These are phyloP conservation scores for Saccharomycopsis selenospora DNA, from an alignment of 805 yeast species.

Conservation along the genomic window DNA sequence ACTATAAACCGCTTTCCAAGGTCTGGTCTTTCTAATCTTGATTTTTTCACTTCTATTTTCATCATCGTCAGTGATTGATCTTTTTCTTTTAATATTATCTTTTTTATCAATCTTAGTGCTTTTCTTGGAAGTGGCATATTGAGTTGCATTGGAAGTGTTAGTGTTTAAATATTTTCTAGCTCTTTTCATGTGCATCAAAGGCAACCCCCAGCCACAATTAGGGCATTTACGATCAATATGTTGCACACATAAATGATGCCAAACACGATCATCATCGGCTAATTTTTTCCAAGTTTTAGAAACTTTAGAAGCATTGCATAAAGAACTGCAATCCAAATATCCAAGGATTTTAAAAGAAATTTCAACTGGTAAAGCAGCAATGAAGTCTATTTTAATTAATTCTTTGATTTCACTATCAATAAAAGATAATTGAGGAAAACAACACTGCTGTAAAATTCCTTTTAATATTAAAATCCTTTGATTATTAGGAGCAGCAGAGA, in stretches of 20 bases:
- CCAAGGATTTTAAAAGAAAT: constrained; percentile 77
- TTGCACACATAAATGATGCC: constrained; percentile 98
- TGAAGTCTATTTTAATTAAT: constrained; percentile 81
- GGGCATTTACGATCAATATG: constrained; percentile 97
- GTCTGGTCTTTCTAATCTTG: constrained; percentile 45
- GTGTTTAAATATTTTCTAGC: constrained; percentile 39
- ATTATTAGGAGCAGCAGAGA: constrained; percentile 62
- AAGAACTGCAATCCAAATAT: constrained; percentile 85
- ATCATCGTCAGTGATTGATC: too few species aligned
- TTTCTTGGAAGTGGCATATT: constrained; percentile 1
- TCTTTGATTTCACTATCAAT: constrained; percentile 72
- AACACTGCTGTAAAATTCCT: constrained; percentile 82
- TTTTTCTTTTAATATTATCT: background rate
- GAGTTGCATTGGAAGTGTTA: background rate
- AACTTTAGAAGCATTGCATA: constrained; percentile 91
- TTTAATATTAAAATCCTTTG: constrained; percentile 71
- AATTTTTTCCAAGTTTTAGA: constrained; percentile 77
- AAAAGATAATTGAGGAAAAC: constrained; percentile 90
- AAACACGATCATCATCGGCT: constrained; percentile 94
- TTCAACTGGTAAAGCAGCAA: constrained; percentile 79
- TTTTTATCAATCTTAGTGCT: constrained; percentile 1
- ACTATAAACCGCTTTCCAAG: constrained; percentile 93
- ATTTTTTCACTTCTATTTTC: background rate
- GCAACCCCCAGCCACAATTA: constrained; percentile 98
- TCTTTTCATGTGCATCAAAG: constrained; percentile 81